Evolutionary conservation across 495 filamentous ascomycete species (phyloP), one percentile per base, ranked within the genome.

Genomic region (Xylaria scruposa): DNA sequence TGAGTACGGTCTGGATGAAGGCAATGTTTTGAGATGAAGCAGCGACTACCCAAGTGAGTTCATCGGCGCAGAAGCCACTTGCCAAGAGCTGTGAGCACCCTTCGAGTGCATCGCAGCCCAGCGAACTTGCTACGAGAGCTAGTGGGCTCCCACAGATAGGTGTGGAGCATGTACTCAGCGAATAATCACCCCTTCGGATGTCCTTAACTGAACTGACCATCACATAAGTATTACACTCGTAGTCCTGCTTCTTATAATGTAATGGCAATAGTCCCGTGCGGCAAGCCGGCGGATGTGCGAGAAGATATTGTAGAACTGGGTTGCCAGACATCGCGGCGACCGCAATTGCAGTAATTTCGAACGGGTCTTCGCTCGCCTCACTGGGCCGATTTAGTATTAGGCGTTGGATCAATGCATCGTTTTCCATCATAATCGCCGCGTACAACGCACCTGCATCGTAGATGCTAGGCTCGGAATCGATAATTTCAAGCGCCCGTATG

Each of bases 101-200:
- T 21, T 61, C 33, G 36, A 61, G 36, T 15, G 58, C 36, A 40
- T 42, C 33, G 19, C 10, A 40, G 58, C 17, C 1, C 13, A 2
- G 21, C 36, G 31, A 38, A 42, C 8, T 61, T 61, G 58, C 58
- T 21, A 61, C 15, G 40, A 42, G 33, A 42, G 58, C 58, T 61
- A 61, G 58, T 40, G 58, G 58, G 58, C 58, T 61, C 58, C 58
- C 58, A 42, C 19, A 31, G 15, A 61, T n/a, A n/a, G n/a, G n/a
- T n/a, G n/a, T n/a, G n/a, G n/a, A n/a, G n/a, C n/a, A n/a, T n/a
- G n/a, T n/a, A n/a, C n/a, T n/a, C n/a, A n/a, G n/a, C n/a, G n/a
- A n/a, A n/a, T n/a, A n/a, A n/a, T n/a, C n/a, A n/a, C n/a, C n/a
- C n/a, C n/a, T n/a, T n/a, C n/a, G n/a, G n/a, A n/a, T n/a, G n/a